Evolutionary conservation across 345 rosid genomes (phyloP), one percentile per base, ranked within the genome.

Genomic region (Pistacia atlantica): DNA sequence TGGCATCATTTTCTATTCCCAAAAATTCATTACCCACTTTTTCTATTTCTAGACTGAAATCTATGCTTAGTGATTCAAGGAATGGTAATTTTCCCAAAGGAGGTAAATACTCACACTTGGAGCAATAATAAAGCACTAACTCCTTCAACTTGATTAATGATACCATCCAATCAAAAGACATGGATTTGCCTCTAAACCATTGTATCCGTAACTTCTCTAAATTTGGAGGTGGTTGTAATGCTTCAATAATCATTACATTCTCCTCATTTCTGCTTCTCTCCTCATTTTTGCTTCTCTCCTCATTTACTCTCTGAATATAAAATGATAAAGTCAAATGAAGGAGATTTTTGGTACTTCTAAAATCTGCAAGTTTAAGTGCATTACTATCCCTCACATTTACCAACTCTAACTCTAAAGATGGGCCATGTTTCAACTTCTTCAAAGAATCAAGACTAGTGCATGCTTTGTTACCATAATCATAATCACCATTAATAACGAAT

Each of bases 161-260:
- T 11, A n/a, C 8, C 64, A 71, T 16, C 73, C 60, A 70, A 56
- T 10, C 14, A 11, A 45, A 62, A 31, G 28, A 33, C 20, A 33
- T 8, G 17, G 17, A 33, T 31, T 13, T 54, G 62, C 73, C 73
- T 9, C 35, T 13, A 37, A 54, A 69, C 18, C 4, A 4, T 1
- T 4, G 0, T 31, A 70, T 55, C 0, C 1, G 0, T 20, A 33
- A 37, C 8, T 0, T 1, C 73, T 33, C 73, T 55, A 55, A 56
- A 55, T 18, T 55, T 18, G 62, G 73, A 17, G 73, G 51, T 17
- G 73, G 73, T 11, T 35, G 31, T 35, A 55, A 54, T 45, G 60
- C 49, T 70, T 55, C 62, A 70, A 55, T 48, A 70, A 37, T 12
- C 33, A 11, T 31, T 52, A 54, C 31, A 18, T 55, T n/a, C 31